Evolutionary conservation across 768 basidiomycete species (phyloP), one percentile per base, ranked within the genome.

Genomic region (Collybia sp.): DNA sequence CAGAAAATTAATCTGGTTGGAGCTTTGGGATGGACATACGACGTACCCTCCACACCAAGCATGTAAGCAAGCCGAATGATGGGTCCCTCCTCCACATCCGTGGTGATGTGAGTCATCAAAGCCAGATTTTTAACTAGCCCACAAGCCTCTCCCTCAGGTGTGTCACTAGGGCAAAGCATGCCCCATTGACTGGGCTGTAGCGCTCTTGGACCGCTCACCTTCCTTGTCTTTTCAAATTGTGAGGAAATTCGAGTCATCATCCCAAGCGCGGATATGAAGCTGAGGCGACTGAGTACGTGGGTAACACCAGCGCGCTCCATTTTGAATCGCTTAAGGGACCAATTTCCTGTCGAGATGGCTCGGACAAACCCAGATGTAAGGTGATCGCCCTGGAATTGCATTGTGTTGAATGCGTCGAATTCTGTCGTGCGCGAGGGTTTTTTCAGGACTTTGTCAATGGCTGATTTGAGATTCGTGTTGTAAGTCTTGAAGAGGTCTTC

Each of bases 211-310:
- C 96, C 96, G 54, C 92, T 95, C 49, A 99, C 96, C 65, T 99
- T 99, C 48, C 96, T 75, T 16, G 96, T 98, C 77, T 99, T 99
- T 67, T 99, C 96, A 61, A 99, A 99, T 67, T 99, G 96, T 16
- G 92, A 95, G 10, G 90, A 88, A 53, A 99, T 99, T 17, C 96
- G 85, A 8, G 96, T 99, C 96, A 99, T 99, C 96, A 98, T 99
- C 12, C 96, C 96, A 12, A 99, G 75, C 1, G 96, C 96, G 46
- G 92, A 89, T 63, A 99, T 96, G 74, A 95, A 99, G 59, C 87
- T 90, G 42, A 99, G 71, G 35, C 96, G 84, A 58, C 88, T 93
- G 18, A 99, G 80, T 52, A 99, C 96, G 61, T 99, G 96, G 0
- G 96, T 99, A 39, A 99, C 93, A 30, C 96, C 96, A 0, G 96